Evolutionary conservation across 352 stramenopile genomes (phyloP), one percentile per base, ranked within the genome.

Genomic region (Globisporangium polare): DNA sequence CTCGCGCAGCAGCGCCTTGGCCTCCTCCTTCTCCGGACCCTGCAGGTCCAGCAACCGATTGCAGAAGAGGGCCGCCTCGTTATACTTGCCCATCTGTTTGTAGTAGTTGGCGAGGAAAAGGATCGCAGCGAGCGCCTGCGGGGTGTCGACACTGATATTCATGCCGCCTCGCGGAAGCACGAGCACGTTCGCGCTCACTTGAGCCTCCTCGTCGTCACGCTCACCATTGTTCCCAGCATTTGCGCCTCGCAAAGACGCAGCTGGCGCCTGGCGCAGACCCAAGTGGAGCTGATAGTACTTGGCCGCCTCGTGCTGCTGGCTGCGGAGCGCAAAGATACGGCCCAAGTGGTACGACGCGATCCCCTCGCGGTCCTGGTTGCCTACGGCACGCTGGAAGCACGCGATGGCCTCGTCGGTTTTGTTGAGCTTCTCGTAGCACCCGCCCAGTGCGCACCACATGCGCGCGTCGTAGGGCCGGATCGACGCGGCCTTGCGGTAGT

Each of bases 401-500:
- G 77, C 74, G 42, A 91, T 72, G 24, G 83, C 86, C 65, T 95
- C 80, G 43, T 89, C 73, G 13, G 58, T 57, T 53, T 93, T 92
- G 31, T 60, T 67, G 10, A 95, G 66, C 58, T 92, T 90, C 68
- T 93, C 84, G 58, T 89, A 92, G 45, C 84, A 93, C 6, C 78
- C 77, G 41, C 93, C 97, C 26, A 99, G 78, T 18, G 96, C 97
- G 62, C 88, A 97, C 97, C 97, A 99, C 96, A 99, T 99, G n/a
- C 97, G 85, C 39, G 95, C 91, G 78, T 99, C 96, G 63, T 98
- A 97, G 9, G 97, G 96, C 2, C 96, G 90, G n/a, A 99, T 86
- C 18, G 87, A 78, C 8, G 96, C 91, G 8, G 96, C 96, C 73
- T 98, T 98, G 54, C 95, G 85, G 74, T 98, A 99, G 78, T 99